Conservation (phyloP, 1,284 basidiomycete genomes). For the Sanguinoderma infundibulare region DNA sequence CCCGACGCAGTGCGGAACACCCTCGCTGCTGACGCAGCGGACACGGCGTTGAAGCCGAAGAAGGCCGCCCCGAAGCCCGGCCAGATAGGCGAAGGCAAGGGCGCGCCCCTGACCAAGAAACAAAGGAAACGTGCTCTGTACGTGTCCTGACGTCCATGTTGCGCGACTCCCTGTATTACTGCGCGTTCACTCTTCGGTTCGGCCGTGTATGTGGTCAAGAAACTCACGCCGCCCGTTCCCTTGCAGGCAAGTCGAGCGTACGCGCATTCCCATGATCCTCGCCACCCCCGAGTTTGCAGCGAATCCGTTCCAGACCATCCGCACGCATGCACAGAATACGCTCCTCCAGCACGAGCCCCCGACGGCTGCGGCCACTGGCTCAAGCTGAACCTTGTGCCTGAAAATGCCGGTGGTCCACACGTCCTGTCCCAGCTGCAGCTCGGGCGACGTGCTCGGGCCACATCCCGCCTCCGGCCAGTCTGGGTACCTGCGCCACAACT, state of each 20-base stretch:
- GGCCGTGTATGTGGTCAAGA: not conserved
- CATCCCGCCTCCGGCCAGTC: not conserved
- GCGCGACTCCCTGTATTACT: not conserved
- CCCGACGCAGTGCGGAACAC: conserved; percentile 26
- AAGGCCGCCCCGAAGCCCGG: conserved; percentile 41
- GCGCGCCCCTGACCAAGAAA: conserved; percentile 58
- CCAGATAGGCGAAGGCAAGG: conserved; percentile 74
- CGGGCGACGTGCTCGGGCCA: not conserved
- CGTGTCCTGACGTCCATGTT: conserved; percentile 37
- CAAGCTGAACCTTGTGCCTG: not conserved
- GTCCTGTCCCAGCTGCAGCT: not conserved
- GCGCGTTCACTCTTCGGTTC: not conserved
- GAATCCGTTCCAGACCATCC: conserved; percentile 80
- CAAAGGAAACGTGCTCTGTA: conserved; percentile 77
- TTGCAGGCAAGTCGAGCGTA: conserved; percentile 64
- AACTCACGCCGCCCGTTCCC: conserved; percentile 11
- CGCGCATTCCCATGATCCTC: conserved; percentile 74
- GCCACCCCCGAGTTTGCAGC: conserved; percentile 66
- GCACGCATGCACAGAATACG: conserved; percentile 81
- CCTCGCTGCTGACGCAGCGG: conserved; percentile 23
- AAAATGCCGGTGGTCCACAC: not conserved
- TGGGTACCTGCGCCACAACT: not conserved
- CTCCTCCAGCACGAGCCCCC: conserved; percentile 54
- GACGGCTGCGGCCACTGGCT: conserved; percentile 15
- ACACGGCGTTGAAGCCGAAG: conserved; percentile 24